These are phyloP conservation scores for Peniophora sp. DNA, from an alignment of 1,284 basidiomycete genomes.

Conservation along the genomic window DNA sequence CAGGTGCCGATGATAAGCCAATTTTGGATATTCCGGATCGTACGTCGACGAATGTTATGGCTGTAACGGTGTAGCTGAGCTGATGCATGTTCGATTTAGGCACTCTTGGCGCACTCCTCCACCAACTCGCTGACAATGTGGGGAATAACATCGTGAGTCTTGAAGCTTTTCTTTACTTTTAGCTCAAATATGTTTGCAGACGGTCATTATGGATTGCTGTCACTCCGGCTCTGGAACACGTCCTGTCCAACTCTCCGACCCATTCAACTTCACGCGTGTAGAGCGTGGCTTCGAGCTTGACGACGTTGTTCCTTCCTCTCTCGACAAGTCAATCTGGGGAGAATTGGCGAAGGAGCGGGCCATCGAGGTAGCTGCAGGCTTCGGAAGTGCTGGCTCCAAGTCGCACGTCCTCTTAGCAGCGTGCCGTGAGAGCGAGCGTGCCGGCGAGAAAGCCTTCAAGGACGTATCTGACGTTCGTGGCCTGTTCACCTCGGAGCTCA, in stretches of 20 bases:
- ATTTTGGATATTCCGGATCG: slow-evolving; percentile 13
- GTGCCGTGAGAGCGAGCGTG: slow-evolving; percentile 10
- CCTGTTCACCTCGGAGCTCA: slow-evolving; percentile 10
- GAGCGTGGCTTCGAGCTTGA: slow-evolving; percentile 7
- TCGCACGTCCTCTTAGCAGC: slow-evolving; percentile 17
- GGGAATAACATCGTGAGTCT: slow-evolving; percentile 23
- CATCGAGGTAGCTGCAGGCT: slow-evolving; percentile 3
- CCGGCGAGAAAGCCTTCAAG: slow-evolving; percentile 8
- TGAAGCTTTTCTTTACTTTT: background rate
- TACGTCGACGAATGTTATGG: slow-evolving; percentile 13
- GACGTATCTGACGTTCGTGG: slow-evolving; percentile 10
- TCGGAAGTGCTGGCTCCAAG: slow-evolving; percentile 13
- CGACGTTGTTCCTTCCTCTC: background rate
- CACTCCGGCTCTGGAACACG: slow-evolving; percentile 24
- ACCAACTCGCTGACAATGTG: slow-evolving; percentile 14
- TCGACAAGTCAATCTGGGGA: background rate
- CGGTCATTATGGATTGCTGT: slow-evolving; percentile 23
- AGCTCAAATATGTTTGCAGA: slow-evolving; percentile 9
- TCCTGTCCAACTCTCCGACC: background rate
- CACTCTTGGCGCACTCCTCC: slow-evolving; percentile 14
- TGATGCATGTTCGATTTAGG: no score
- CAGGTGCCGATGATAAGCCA: background rate
- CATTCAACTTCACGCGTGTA: background rate
- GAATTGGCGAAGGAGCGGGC: background rate
- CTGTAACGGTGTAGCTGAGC: no score